A percentile compares a stretch with the other conserved stretches of the same genome.
Evolutionary conservation across 257 asterid genomes (phyloP).

Genomic region (Eucommia ulmoides): DNA sequence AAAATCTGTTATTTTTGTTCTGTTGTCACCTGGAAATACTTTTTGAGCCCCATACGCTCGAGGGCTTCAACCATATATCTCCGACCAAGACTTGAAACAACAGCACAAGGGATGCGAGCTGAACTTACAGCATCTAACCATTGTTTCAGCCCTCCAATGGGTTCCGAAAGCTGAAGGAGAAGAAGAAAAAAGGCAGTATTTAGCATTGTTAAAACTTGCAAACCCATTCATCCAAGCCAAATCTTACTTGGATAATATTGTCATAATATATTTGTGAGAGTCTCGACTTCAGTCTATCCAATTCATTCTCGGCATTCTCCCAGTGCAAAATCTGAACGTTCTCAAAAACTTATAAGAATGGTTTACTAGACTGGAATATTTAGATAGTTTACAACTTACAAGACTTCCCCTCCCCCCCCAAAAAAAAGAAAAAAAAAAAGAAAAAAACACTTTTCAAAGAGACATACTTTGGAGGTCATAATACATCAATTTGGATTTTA

Average conservation of each 20-base stretch:
- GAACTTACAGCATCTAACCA: constrained; percentile 92
- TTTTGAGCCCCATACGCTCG: constrained; percentile 71
- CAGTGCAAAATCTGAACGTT: constrained; percentile 47
- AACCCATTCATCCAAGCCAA: background rate
- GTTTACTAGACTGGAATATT: too few relatives aligned
- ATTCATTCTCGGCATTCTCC: constrained; percentile 45
- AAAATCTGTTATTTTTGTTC: too few relatives aligned
- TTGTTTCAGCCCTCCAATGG: constrained; percentile 74
- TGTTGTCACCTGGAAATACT: constrained; percentile 80
- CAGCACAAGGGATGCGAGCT: constrained; percentile 92
- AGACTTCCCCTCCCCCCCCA: too few relatives aligned
- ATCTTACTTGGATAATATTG: constrained; percentile 51
- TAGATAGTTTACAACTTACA: too few relatives aligned
- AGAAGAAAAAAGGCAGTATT: constrained; percentile 6
- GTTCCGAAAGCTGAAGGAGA: constrained; percentile 53
- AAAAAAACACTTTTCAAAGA: too few relatives aligned
- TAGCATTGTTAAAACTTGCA: background rate
- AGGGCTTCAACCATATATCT: constrained; percentile 61
- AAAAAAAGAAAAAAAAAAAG: too few relatives aligned
- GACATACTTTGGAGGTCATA: too few relatives aligned
- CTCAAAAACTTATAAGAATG: too few relatives aligned
- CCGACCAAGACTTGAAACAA: constrained; percentile 86
- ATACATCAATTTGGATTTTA: too few relatives aligned
- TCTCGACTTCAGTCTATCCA: constrained; percentile 58
- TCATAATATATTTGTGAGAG: constrained; percentile 64